Percentiles rank a stretch among this genome's conserved stretches.
Conservation (phyloP, 805 yeast species). For the Wickerhamiella qilinensis region DNA sequence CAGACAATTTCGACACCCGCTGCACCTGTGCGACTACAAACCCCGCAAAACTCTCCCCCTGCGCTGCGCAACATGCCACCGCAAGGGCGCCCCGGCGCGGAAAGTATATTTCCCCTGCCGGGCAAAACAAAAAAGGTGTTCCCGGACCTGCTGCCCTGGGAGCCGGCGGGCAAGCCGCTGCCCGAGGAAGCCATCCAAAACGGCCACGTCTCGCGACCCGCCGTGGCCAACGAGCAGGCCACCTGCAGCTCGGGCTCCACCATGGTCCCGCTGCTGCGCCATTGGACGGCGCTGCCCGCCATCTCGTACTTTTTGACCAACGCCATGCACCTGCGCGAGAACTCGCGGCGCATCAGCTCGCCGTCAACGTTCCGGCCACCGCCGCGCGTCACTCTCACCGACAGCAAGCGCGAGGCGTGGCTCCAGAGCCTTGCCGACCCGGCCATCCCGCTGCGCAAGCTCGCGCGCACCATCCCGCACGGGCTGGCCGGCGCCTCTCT, state of each 20-base stretch:
- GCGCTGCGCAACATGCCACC: too few relatives aligned
- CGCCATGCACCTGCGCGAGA: conserved; percentile 32
- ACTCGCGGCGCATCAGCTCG: conserved; percentile 29
- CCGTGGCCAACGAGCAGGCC: conserved; percentile 47
- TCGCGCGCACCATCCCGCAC: conserved; percentile 75
- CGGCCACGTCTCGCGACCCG: conserved; percentile 53
- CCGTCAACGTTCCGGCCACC: conserved; percentile 59
- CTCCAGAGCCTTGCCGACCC: conserved; percentile 60
- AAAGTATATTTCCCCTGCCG: conserved; percentile 22
- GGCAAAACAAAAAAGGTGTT: conserved; percentile 20
- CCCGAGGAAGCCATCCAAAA: conserved; percentile 44
- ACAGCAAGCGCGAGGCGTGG: conserved; percentile 76
- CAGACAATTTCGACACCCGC: too few relatives aligned
- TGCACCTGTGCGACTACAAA: too few relatives aligned
- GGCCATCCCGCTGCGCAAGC: conserved; percentile 43
- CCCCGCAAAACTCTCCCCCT: too few relatives aligned
- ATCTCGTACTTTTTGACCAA: conserved; percentile 31
- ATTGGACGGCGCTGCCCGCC: conserved; percentile 31
- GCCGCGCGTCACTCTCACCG: conserved; percentile 80
- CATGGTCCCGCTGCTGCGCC: conserved; percentile 26
- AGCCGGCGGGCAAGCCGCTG: conserved; percentile 30
- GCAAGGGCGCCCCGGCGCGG: too few relatives aligned
- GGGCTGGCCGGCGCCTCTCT: conserved; percentile 64
- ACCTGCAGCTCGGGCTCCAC: conserved; percentile 41
- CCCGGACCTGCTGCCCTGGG: conserved; percentile 68